A percentile compares a stretch with the other conserved stretches of the same genome.
Evolutionary conservation across 257 asterid genomes (phyloP).

Genomic region (Solanum habrochaites): DNA sequence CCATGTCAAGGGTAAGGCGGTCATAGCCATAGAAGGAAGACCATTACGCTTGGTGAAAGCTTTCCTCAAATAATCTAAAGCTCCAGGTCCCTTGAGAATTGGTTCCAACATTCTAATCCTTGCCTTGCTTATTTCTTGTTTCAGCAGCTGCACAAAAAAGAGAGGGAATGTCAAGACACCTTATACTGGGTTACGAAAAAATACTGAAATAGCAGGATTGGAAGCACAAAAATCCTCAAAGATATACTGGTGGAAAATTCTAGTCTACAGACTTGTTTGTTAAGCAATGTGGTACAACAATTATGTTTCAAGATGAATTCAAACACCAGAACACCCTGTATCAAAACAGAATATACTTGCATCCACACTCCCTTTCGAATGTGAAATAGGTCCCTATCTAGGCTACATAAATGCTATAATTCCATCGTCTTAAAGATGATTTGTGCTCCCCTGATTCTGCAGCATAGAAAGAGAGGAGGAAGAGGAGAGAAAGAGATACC

Average conservation of each 20-base stretch:
- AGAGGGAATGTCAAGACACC: neutral
- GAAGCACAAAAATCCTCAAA: neutral
- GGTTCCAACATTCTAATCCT: conserved; percentile 78
- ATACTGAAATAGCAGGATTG: neutral
- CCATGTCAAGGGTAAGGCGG: conserved; percentile 47
- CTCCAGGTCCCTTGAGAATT: conserved; percentile 70
- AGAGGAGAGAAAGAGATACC: neutral
- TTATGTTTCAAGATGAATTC: neutral
- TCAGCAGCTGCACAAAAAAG: conserved; percentile 42
- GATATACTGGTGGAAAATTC: neutral
- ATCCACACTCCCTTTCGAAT: neutral
- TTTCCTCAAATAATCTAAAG: conserved; percentile 56
- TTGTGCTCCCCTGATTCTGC: neutral
- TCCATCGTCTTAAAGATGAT: neutral
- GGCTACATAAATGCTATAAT: neutral
- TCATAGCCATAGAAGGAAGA: conserved; percentile 46
- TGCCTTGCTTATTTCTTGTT: conserved; percentile 79
- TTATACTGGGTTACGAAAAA: neutral
- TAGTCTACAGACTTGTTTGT: neutral
- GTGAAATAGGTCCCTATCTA: neutral
- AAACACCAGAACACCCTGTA: neutral
- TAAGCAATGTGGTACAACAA: neutral
- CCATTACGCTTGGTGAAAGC: conserved; percentile 65
- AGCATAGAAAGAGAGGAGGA: neutral
- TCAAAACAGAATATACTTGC: neutral